These are phyloP conservation scores for Trichosanthes truncata DNA, from an alignment of 306 rosid species.

Conservation along the genomic window DNA sequence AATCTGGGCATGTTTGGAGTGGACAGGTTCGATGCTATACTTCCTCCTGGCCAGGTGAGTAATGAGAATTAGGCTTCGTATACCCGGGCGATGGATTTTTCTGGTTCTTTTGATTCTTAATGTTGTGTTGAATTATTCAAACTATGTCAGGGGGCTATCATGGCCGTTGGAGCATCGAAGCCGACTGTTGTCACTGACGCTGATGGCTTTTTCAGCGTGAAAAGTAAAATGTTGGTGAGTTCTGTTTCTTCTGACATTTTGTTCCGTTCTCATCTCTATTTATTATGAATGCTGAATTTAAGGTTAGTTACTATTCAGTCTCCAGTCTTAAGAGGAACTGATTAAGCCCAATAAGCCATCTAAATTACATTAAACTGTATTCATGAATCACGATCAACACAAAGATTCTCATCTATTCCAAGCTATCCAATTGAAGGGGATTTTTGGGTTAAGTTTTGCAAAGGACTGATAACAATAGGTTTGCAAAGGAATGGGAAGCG, in stretches of 20 bases:
- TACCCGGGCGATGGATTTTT: neutral
- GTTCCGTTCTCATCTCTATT: neutral
- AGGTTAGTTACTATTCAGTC: neutral
- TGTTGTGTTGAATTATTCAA: slow-evolving; percentile 13
- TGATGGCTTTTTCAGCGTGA: slow-evolving; percentile 74
- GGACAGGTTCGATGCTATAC: slow-evolving; percentile 89
- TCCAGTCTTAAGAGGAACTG: neutral
- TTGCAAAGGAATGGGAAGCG: neutral
- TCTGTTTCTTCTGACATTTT: neutral
- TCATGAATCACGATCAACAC: neutral
- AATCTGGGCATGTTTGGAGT: slow-evolving; percentile 97
- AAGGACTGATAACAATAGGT: neutral
- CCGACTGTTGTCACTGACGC: slow-evolving; percentile 58
- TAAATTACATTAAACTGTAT: neutral
- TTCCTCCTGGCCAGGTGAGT: slow-evolving; percentile 94
- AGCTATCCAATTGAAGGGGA: neutral
- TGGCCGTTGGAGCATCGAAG: slow-evolving; percentile 97
- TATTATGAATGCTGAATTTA: neutral
- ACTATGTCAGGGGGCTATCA: slow-evolving; percentile 73
- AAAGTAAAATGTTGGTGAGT: slow-evolving; percentile 84
- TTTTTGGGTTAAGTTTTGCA: neutral
- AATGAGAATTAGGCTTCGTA: neutral
- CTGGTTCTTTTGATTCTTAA: slow-evolving; percentile 5
- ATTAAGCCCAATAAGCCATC: neutral
- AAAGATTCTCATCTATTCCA: neutral